These are phyloP conservation scores for Cynara cardunculus DNA, from an alignment of 129 eudicot species.

Conservation along the genomic window DNA sequence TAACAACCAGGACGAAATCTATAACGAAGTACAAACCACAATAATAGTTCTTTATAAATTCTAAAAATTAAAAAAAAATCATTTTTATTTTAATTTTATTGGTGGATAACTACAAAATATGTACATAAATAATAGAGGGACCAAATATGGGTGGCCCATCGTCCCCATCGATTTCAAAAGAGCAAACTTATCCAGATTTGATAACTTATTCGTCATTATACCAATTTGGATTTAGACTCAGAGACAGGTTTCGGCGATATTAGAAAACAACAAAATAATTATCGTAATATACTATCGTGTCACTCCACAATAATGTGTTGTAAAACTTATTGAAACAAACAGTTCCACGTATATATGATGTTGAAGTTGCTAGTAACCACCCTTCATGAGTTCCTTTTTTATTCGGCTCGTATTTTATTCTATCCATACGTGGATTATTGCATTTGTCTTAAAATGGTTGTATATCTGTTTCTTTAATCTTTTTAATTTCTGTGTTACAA, in stretches of 20 bases:
- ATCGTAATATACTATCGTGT: neutral
- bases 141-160: neutral
- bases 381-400: no score
- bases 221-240: neutral
- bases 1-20: neutral
- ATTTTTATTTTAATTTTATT: no score
- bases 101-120: neutral
- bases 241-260: neutral
- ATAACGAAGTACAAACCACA: neutral
- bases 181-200: neutral
- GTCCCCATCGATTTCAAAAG: neutral
- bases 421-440: neutral
- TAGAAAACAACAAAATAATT: neutral
- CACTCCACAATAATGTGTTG: neutral
- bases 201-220: neutral
- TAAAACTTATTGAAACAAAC: neutral
- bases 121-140: neutral
- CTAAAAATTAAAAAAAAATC: no score
- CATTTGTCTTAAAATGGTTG: neutral
- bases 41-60: no score
- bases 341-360: neutral
- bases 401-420: no score
- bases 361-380: no score
- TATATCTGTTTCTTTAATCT: no score
- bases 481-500: no score